Evolutionary conservation across 1,284 basidiomycete genomes (phyloP).

Genomic region (Calocybe gambosa): DNA sequence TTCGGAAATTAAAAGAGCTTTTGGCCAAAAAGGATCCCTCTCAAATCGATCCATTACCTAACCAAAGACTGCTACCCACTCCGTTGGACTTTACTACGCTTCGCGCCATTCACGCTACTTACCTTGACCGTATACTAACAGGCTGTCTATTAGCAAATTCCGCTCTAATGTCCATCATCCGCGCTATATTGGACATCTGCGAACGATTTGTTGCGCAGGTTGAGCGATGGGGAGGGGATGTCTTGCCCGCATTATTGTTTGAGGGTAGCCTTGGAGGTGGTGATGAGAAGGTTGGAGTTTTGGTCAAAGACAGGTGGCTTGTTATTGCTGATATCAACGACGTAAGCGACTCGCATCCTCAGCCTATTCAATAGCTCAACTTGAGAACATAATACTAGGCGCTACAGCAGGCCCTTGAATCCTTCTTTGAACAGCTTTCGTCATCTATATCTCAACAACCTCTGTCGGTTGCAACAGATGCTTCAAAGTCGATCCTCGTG

Average conservation of each 20-base stretch:
- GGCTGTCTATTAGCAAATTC: constrained; percentile 75
- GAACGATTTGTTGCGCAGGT: constrained; percentile 79
- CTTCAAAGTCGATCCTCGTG: constrained; percentile 62
- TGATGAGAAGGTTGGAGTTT: constrained; percentile 51
- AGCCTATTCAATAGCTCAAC: not conserved
- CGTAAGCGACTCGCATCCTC: constrained; percentile 35
- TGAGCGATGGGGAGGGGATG: constrained; percentile 89
- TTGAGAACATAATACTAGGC: constrained; percentile 35
- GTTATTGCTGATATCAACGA: constrained; percentile 70
- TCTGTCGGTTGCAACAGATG: constrained; percentile 49
- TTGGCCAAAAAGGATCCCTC: constrained; percentile 32
- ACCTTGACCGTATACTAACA: constrained; percentile 74
- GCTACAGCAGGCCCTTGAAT: constrained; percentile 55
- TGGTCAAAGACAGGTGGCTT: constrained; percentile 64
- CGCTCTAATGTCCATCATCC: constrained; percentile 56
- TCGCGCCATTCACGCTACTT: constrained; percentile 73
- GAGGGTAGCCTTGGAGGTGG: constrained; percentile 66
- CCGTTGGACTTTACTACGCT: constrained; percentile 82
- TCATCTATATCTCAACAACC: constrained; percentile 66
- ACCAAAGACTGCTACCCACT: constrained; percentile 9
- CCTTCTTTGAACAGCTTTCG: constrained; percentile 76
- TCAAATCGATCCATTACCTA: constrained; percentile 10
- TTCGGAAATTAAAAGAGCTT: constrained; percentile 56
- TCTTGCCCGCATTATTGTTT: constrained; percentile 75
- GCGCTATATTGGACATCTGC: constrained; percentile 74